A percentile compares a stretch with the other conserved stretches of the same genome.
phyloP scores from a whole-genome alignment of 2,329 filamentous ascomycete genomes.

The Colletotrichum chrysophilum region DNA sequence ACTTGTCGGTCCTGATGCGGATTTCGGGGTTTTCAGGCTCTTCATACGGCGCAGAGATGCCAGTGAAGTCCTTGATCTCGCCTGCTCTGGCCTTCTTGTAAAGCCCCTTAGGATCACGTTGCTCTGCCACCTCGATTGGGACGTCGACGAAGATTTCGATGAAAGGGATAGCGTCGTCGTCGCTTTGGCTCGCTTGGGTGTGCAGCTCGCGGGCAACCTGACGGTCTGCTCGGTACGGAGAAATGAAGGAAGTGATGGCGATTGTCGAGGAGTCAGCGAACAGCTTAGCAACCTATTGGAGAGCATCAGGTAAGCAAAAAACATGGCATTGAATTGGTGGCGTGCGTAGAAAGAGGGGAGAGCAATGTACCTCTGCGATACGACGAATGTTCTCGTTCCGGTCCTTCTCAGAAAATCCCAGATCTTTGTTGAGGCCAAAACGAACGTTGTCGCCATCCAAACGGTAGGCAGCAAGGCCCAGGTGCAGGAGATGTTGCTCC shows the following conservation, averaged over 20 bases:
- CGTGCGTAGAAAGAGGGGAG: background rate
- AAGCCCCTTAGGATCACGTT: slow-evolving; percentile 94
- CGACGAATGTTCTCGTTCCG: slow-evolving; percentile 97
- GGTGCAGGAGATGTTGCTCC: slow-evolving; percentile 93
- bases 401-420: slow-evolving; percentile 92
- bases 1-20: slow-evolving; percentile 81
- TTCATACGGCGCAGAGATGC: slow-evolving; percentile 95
- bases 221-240: slow-evolving; percentile 88
- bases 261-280: slow-evolving; percentile 91
- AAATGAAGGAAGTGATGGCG: slow-evolving; percentile 96
- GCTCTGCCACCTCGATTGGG: slow-evolving; percentile 87
- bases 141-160: slow-evolving; percentile 95
- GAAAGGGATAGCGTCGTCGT: slow-evolving; percentile 79
- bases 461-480: slow-evolving; percentile 83
- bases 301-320: background rate
- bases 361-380: slow-evolving; percentile 74
- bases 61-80: slow-evolving; percentile 97
- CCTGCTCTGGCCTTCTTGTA: slow-evolving; percentile 97
- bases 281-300: slow-evolving; percentile 81
- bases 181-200: slow-evolving; percentile 57
- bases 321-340: background rate
- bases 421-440: slow-evolving; percentile 96
- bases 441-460: slow-evolving; percentile 98
- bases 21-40: slow-evolving; percentile 86
- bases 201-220: slow-evolving; percentile 83